phyloP scores from a whole-genome alignment of 257 asterid genomes.

The Phtheirospermum japonicum region DNA sequence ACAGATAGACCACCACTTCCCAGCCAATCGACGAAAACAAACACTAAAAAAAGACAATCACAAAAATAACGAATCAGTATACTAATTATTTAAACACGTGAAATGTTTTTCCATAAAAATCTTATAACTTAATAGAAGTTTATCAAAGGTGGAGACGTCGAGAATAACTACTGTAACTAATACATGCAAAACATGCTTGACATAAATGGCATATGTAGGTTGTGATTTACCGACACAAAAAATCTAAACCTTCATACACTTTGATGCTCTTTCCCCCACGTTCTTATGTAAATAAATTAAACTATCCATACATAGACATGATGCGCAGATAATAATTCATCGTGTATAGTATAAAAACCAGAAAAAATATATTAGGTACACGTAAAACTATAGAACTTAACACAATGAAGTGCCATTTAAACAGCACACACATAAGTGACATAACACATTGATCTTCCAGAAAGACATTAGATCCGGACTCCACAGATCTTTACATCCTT shows the following conservation, averaged over 20 bases:
- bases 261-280: not conserved
- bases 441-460: not conserved
- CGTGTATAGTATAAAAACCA: too few relatives aligned
- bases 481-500: not conserved
- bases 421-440: not conserved
- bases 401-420: not conserved
- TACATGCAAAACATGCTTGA: not conserved
- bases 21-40: slow-evolving; percentile 4
- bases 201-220: not conserved
- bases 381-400: not conserved
- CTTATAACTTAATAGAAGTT: too few relatives aligned
- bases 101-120: not conserved
- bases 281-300: not conserved
- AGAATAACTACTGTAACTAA: not conserved
- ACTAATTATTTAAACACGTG: not conserved
- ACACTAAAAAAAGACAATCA: slow-evolving; percentile 2
- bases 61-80: not conserved
- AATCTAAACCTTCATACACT: not conserved
- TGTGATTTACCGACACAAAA: not conserved
- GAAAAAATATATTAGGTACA: not conserved
- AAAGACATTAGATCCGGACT: not conserved
- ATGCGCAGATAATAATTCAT: not conserved
- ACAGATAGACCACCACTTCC: not conserved
- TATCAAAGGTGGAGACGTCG: not conserved
- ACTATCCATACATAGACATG: not conserved